Conservation (phyloP, 73 alveolate species). For the Tetrahymena elliotti region DNA sequence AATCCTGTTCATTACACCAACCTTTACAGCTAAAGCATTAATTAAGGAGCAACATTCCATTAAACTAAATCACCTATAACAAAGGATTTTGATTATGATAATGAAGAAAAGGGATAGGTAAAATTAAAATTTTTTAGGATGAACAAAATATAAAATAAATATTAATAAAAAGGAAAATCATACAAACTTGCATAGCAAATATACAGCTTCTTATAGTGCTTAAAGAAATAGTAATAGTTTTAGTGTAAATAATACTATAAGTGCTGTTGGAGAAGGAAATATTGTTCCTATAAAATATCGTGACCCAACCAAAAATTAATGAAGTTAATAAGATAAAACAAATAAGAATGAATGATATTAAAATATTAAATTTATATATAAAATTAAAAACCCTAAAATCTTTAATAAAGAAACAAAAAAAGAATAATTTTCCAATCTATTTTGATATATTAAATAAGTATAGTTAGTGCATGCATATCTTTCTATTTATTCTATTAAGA, state of each 20-base stretch:
- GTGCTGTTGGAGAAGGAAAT: neutral
- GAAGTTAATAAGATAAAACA: neutral
- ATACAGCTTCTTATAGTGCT: neutral
- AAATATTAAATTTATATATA: neutral
- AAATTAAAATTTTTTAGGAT: neutral
- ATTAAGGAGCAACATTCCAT: neutral
- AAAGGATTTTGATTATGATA: neutral
- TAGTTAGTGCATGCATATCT: too few relatives aligned
- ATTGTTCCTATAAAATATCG: neutral
- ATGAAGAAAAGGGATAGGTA: slow-evolving; percentile 1
- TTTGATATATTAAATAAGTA: too few relatives aligned
- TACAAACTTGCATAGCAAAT: neutral
- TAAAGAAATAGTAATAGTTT: neutral
- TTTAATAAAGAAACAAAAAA: too few relatives aligned
- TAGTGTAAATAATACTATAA: neutral
- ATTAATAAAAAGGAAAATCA: neutral
- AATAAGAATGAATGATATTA: neutral
- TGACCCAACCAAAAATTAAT: neutral
- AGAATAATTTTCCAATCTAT: neutral
- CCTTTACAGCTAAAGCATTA: neutral
- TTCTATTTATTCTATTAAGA: too few relatives aligned
- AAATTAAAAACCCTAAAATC: neutral
- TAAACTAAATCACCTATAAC: neutral
- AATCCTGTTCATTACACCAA: neutral
- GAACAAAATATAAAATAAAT: neutral